These are phyloP conservation scores for Forsythia viridissima DNA, from an alignment of 257 asterid species.

Conservation along the genomic window DNA sequence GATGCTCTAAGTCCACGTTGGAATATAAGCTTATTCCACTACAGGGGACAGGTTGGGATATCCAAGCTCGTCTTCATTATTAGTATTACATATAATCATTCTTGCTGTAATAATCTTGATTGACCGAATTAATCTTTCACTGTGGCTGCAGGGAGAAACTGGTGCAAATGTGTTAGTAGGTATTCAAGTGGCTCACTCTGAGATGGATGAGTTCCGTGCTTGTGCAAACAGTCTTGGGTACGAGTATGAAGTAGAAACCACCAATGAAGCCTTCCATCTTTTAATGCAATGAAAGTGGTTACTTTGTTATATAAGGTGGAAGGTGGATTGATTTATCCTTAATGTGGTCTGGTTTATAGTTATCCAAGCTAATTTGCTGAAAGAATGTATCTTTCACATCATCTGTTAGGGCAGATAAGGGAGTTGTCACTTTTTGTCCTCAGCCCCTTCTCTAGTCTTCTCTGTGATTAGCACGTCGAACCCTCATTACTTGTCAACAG, in stretches of 20 bases:
- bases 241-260: slow-evolving; percentile 69
- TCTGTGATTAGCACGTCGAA: background rate
- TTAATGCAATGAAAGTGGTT: slow-evolving; percentile 56
- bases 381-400: background rate
- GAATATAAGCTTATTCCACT: slow-evolving; percentile 96
- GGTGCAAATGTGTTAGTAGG: slow-evolving; percentile 98
- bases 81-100: background rate
- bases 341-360: background rate
- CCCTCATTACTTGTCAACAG: background rate
- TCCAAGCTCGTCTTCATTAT: background rate
- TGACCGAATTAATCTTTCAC: too few species aligned
- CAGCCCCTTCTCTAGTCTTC: background rate
- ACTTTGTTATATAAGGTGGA: background rate
- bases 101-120: background rate
- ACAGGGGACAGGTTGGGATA: slow-evolving; percentile 79
- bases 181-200: slow-evolving; percentile 68
- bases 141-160: slow-evolving; percentile 66
- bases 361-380: background rate
- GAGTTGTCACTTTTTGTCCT: background rate
- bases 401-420: background rate
- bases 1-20: slow-evolving; percentile 89
- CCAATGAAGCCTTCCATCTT: slow-evolving; percentile 69
- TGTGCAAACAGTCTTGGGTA: slow-evolving; percentile 75
- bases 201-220: slow-evolving; percentile 62
- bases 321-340: background rate